These are phyloP conservation scores for Boletus pseudopeckii DNA, from an alignment of 768 basidiomycete species.

Conservation along the genomic window DNA sequence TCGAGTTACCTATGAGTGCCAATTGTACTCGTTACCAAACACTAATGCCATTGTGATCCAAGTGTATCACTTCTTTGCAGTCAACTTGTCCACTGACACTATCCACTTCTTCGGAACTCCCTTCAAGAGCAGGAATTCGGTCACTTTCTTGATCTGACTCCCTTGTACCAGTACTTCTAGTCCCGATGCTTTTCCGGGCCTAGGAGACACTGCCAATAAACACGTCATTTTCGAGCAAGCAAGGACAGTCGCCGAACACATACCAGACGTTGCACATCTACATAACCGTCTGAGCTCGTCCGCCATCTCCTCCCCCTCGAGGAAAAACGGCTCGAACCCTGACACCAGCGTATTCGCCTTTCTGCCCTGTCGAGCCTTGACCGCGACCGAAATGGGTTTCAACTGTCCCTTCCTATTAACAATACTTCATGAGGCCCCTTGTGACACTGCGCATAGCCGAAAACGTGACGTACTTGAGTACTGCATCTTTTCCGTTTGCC, in stretches of 20 bases:
- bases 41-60: background rate
- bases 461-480: slow-evolving; percentile 52
- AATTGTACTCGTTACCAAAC: too few relatives aligned
- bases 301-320: slow-evolving; percentile 68
- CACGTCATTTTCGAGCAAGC: background rate
- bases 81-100: slow-evolving; percentile 42
- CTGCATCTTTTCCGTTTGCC: slow-evolving; percentile 50
- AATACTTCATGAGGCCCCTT: background rate
- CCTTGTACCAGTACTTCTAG: slow-evolving; percentile 84
- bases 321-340: slow-evolving; percentile 74
- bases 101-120: slow-evolving; percentile 87
- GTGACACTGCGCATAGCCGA: background rate
- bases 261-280: slow-evolving; percentile 77
- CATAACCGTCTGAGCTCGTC: slow-evolving; percentile 76
- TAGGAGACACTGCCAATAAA: slow-evolving; percentile 49
- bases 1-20: too few relatives aligned
- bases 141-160: slow-evolving; percentile 65
- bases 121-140: slow-evolving; percentile 59
- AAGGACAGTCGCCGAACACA: slow-evolving; percentile 16
- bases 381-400: slow-evolving; percentile 63
- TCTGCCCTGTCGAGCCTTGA: slow-evolving; percentile 74
- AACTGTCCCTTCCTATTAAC: slow-evolving; percentile 67
- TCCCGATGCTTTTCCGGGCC: slow-evolving; percentile 54
- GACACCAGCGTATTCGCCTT: slow-evolving; percentile 75
- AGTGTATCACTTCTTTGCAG: slow-evolving; percentile 39